These are phyloP conservation scores for Luffa aegyptiaca DNA, from an alignment of 306 rosid genomes.

Conservation along the genomic window DNA sequence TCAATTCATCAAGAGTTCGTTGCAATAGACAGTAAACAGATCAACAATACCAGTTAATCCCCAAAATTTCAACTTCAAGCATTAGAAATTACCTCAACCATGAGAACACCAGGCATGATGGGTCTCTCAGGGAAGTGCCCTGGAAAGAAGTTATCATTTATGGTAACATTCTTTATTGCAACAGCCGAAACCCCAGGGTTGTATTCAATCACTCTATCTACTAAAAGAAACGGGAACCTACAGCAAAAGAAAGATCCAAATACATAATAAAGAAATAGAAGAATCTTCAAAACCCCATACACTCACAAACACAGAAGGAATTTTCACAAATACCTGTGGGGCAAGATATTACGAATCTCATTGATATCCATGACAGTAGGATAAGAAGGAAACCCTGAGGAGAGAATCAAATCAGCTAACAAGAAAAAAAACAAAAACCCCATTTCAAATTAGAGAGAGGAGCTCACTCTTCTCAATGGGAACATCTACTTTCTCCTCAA, in stretches of 20 bases:
- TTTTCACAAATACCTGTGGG: constrained; percentile 51
- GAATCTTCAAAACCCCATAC: background rate
- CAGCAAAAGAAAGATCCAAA: background rate
- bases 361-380: constrained; percentile 79
- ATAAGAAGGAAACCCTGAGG: constrained; percentile 70
- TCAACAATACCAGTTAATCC: background rate
- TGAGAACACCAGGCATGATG: constrained; percentile 94
- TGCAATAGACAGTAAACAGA: background rate
- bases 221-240: constrained; percentile 92
- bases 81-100: constrained; percentile 58
- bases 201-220: constrained; percentile 65
- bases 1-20: background rate
- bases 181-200: constrained; percentile 37
- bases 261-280: background rate
- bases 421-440: background rate
- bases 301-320: background rate
- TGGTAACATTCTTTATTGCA: constrained; percentile 51
- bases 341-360: constrained; percentile 68
- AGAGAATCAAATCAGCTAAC: background rate
- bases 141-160: constrained; percentile 88
- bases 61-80: background rate
- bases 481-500: background rate
- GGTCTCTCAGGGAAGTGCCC: constrained; percentile 98
- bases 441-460: background rate
- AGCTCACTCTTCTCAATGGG: constrained; percentile 32